Base-by-base conservation (phyloP, 352 stramenopile genomes). In the Phytophthora nicotianae region DNA sequence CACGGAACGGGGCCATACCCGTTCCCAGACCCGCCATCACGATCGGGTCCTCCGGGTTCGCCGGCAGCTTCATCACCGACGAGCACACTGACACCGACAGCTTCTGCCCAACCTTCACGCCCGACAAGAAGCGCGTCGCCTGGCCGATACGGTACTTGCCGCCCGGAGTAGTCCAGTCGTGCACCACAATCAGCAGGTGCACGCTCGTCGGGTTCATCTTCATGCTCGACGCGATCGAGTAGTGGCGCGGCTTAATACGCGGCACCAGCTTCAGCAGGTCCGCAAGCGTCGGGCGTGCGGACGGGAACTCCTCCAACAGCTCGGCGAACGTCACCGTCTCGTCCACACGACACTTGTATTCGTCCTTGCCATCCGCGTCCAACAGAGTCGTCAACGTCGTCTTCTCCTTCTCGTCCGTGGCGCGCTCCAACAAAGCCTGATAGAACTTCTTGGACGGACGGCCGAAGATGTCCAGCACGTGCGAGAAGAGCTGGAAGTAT, bases 171-270 rank as follows among this genome's bases (percentile, higher is more conserved):
- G 82, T 91, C 89, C 88, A 96, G 70, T 95, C 81, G 67, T 96
- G 85, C 58, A 92, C 83, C 17, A 96, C 88, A 35, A 96, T 81
- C 23, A 93, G 72, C 65, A 97, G 57, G 62, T 97, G 86, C 38
- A 97, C 85, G 48, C 80, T 87, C 35, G 67, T 83, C 27, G 85
- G 86, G 69, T 93, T 88, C 70, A 90, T 79, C 75, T 95, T 90
- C 77, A 91, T 91, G 54, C 81, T 93, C 21, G 86, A 96, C n/a
- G 88, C 88, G 58, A 97, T 96, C 38, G 86, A 96, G 75, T 97
- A 97, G 72, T 95, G 88, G n/a, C 89, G 88, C 54, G 89, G 68
- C 70, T 90, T 93, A 60, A 97, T 95, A 52, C 78, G 80, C 27
- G 87, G 88, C 60, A 96, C 77, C 38, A 95, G 68, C 32, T 60